Percentiles rank a stretch among this genome's conserved stretches.
Evolutionary conservation across 257 asterid species (phyloP).

Genomic region (Penstemon eatonii): DNA sequence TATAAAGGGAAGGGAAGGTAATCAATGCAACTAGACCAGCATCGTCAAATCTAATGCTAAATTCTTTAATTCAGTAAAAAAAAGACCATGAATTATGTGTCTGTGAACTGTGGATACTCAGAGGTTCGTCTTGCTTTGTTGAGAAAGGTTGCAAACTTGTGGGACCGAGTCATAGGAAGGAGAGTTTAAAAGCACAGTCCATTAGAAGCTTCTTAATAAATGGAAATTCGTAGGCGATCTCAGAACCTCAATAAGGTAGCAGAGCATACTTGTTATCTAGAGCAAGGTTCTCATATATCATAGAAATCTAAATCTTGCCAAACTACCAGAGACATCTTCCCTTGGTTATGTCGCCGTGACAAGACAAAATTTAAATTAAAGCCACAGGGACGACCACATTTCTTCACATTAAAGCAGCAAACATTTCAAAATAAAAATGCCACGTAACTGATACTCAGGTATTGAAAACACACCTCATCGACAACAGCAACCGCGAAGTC

Average conservation of each 20-base stretch:
- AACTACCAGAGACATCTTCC: background rate
- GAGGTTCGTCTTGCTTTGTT: constrained; percentile 2
- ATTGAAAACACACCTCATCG: constrained; percentile 75
- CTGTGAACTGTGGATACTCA: background rate
- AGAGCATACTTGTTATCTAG: constrained; percentile 4
- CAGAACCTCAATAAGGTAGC: constrained; percentile 9
- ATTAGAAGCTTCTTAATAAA: constrained; percentile 4
- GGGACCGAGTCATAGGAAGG: constrained; percentile 8
- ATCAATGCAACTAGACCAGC: constrained; percentile 2
- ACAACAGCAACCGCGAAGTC: constrained; percentile 90
- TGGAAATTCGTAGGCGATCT: background rate
- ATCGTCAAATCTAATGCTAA: background rate
- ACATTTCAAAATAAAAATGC: constrained; percentile 13
- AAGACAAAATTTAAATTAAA: constrained; percentile 1
- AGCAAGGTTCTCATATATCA: constrained; percentile 13
- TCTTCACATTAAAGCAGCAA: constrained; percentile 9
- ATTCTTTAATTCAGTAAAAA: background rate
- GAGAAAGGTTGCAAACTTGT: constrained; percentile 15
- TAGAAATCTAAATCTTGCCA: background rate
- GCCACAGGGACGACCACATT: constrained; percentile 17
- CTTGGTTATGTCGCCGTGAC: background rate
- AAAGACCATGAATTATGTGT: background rate
- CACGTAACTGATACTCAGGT: background rate
- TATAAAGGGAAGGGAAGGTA: background rate
- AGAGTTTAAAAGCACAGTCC: constrained; percentile 4